phyloP scores from a whole-genome alignment of 305 asterid genomes.

The Euphrasia arctica region DNA sequence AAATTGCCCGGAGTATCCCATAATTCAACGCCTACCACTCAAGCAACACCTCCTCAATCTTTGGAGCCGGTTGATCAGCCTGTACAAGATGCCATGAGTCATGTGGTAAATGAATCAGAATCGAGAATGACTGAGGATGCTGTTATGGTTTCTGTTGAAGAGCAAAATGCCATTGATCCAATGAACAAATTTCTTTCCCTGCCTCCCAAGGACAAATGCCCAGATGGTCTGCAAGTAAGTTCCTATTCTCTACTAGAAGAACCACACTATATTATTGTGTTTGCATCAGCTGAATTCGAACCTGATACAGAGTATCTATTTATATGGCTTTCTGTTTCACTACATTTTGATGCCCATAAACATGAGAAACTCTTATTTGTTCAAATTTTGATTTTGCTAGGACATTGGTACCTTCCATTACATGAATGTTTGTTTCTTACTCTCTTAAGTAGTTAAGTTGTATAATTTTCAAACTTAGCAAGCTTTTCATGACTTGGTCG shows the following conservation, averaged over 20 bases:
- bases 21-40: slow-evolving; percentile 48
- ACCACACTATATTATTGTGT: too few relatives aligned
- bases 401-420: too few relatives aligned
- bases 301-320: not conserved
- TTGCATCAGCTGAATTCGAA: slow-evolving; percentile 1
- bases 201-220: slow-evolving; percentile 62
- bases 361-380: not conserved
- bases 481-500: too few relatives aligned
- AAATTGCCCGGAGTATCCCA: slow-evolving; percentile 41
- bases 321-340: slow-evolving; percentile 2
- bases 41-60: slow-evolving; percentile 47
- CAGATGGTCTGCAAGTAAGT: slow-evolving; percentile 86
- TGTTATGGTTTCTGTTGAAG: slow-evolving; percentile 44
- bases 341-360: slow-evolving; percentile 6
- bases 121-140: slow-evolving; percentile 48
- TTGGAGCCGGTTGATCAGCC: slow-evolving; percentile 43
- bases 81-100: slow-evolving; percentile 36
- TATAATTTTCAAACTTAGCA: too few relatives aligned
- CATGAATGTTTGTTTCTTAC: too few relatives aligned
- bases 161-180: slow-evolving; percentile 51
- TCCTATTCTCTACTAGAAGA: slow-evolving; percentile 8
- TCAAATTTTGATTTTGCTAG: not conserved
- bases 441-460: too few relatives aligned
- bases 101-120: slow-evolving; percentile 40
- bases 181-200: slow-evolving; percentile 58